A percentile compares a stretch with the other conserved stretches of the same genome.
phyloP scores from a whole-genome alignment of 441 rosid species.

The Populus hybrid region DNA sequence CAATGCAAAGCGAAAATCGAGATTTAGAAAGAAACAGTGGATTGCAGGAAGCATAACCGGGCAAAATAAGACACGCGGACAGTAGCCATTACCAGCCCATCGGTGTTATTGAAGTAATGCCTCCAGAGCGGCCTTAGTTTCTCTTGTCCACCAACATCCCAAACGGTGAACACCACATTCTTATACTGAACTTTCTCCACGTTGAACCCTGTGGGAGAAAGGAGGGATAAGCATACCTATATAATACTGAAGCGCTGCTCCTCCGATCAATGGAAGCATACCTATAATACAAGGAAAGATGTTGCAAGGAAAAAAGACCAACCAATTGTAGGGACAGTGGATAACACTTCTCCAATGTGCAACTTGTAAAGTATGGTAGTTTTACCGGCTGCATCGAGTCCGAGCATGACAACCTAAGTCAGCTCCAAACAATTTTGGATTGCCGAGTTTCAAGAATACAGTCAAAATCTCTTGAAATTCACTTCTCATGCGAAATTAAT shows the following conservation, averaged over 20 bases:
- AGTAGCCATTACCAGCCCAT: conserved; percentile 69
- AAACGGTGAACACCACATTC: conserved; percentile 96
- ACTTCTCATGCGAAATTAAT: background rate
- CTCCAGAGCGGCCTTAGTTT: conserved; percentile 98
- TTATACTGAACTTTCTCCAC: conserved; percentile 99
- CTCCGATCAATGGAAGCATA: background rate
- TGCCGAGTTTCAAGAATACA: background rate
- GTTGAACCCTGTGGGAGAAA: conserved; percentile 68
- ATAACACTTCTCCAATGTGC: conserved; percentile 92
- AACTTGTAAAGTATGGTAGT: conserved; percentile 93
- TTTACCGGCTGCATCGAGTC: conserved; percentile 97
- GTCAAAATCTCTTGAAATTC: background rate
- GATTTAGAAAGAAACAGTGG: background rate
- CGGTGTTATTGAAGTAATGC: conserved; percentile 97
- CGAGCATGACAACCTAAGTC: conserved; percentile 87
- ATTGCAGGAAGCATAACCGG: conserved; percentile 2
- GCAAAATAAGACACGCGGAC: background rate
- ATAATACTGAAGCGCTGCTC: background rate
- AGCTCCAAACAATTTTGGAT: background rate
- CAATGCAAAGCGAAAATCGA: background rate
- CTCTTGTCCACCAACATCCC: conserved; percentile 99
- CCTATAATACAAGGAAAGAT: background rate
- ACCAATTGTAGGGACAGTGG: conserved; percentile 97
- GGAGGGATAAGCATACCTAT: conserved; percentile 5
- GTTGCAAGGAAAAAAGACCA: conserved; percentile 2